Conservation (phyloP, 305 asterid genomes). For the Fraxinus ornus region DNA sequence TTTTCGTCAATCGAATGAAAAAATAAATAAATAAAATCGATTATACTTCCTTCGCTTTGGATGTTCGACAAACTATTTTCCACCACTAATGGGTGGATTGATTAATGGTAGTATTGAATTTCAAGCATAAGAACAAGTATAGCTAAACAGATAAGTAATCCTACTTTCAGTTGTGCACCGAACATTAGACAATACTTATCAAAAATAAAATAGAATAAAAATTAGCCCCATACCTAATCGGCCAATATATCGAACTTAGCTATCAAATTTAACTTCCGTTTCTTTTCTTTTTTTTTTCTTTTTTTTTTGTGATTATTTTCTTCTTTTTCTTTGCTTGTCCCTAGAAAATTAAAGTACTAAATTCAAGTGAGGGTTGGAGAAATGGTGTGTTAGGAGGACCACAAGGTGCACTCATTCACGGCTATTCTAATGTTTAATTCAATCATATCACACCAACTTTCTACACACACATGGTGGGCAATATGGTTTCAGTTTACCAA, state of each 20-base stretch:
- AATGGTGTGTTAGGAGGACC: conserved; percentile 29
- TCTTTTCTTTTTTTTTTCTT: neutral
- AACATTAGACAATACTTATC: neutral
- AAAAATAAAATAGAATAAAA: neutral
- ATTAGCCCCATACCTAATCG: too few species aligned
- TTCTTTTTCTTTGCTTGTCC: conserved; percentile 23
- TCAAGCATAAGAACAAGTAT: neutral
- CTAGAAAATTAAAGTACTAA: conserved; percentile 28
- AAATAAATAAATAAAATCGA: too few species aligned
- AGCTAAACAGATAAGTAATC: neutral
- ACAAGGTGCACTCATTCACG: conserved; percentile 39
- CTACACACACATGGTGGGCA: conserved; percentile 46
- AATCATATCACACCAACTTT: conserved; percentile 37
- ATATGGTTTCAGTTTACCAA: conserved; percentile 24
- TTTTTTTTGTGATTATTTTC: conserved; percentile 14
- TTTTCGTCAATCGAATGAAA: too few species aligned
- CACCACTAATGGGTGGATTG: neutral
- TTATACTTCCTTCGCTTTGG: neutral
- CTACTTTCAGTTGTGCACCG: neutral
- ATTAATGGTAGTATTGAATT: neutral
- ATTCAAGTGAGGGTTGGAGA: conserved; percentile 22
- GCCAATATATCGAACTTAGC: neutral
- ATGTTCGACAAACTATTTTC: neutral
- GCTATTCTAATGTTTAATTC: conserved; percentile 13
- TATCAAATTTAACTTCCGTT: neutral